phyloP scores from a whole-genome alignment of 768 basidiomycete species.

The Suillus americanus region DNA sequence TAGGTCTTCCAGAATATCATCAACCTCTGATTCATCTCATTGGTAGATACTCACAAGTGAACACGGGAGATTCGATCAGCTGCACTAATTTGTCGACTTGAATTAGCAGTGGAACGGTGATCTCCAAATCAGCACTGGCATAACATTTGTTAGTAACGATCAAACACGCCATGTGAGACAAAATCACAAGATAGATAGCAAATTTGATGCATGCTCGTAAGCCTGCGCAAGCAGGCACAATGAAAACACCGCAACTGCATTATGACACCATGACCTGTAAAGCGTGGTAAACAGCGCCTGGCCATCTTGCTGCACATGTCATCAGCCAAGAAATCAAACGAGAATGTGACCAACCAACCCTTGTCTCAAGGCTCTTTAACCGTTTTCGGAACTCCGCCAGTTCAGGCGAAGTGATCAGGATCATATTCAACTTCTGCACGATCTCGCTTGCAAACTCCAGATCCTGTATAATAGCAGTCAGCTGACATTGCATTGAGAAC shows the following conservation, averaged over 20 bases:
- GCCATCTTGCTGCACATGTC: slow-evolving; percentile 73
- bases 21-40: neutral
- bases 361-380: slow-evolving; percentile 89
- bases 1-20: slow-evolving; percentile 47
- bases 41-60: slow-evolving; percentile 70
- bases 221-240: slow-evolving; percentile 96
- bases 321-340: slow-evolving; percentile 1
- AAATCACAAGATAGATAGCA: slow-evolving; percentile 90
- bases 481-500: neutral
- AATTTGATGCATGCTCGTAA: slow-evolving; percentile 97
- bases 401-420: slow-evolving; percentile 94
- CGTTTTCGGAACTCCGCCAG: slow-evolving; percentile 92
- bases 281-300: slow-evolving; percentile 92
- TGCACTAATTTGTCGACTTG: slow-evolving; percentile 98
- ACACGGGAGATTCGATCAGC: slow-evolving; percentile 96
- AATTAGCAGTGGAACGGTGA: slow-evolving; percentile 91
- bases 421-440: slow-evolving; percentile 95
- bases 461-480: slow-evolving; percentile 54
- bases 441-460: slow-evolving; percentile 97
- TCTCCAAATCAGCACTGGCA: slow-evolving; percentile 88
- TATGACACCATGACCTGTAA: slow-evolving; percentile 98
- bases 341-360: slow-evolving; percentile 48
- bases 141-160: slow-evolving; percentile 5
- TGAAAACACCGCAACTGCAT: slow-evolving; percentile 95
- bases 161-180: neutral